phyloP scores from a whole-genome alignment of 1,284 basidiomycete genomes.

The Flammula alnicola region DNA sequence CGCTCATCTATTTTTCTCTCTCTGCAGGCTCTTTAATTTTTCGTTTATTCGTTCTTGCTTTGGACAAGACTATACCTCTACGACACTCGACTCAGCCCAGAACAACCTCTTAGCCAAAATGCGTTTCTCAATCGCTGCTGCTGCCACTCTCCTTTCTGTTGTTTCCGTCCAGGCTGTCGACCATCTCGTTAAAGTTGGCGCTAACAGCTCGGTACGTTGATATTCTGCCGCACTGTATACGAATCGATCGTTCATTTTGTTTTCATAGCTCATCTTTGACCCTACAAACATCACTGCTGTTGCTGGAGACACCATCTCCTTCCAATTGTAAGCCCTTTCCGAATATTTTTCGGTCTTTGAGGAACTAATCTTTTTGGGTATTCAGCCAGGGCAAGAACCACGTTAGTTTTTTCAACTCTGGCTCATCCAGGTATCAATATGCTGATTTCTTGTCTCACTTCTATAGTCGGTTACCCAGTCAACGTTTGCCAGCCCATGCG shows the following conservation, averaged over 20 bases:
- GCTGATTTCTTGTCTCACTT: conserved; percentile 10
- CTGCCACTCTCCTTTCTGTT: conserved; percentile 47
- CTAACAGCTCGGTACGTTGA: conserved; percentile 36
- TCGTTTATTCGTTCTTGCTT: conserved; percentile 19
- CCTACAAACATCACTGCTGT: conserved; percentile 51
- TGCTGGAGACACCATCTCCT: conserved; percentile 56
- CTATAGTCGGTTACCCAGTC: conserved; percentile 45
- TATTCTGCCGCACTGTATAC: conserved; percentile 24
- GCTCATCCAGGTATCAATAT: background rate
- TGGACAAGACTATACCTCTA: conserved; percentile 17
- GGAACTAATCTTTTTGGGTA: background rate
- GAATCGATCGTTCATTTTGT: conserved; percentile 3
- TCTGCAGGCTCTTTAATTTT: conserved; percentile 15
- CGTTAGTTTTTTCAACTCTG: conserved; percentile 29
- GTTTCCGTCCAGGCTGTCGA: conserved; percentile 43
- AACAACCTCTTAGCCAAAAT: conserved; percentile 41
- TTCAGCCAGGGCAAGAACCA: conserved; percentile 43
- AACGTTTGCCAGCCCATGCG: conserved; percentile 40
- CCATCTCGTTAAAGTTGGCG: conserved; percentile 37
- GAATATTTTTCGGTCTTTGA: background rate
- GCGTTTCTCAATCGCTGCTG: conserved; percentile 52
- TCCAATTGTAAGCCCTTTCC: conserved; percentile 39
- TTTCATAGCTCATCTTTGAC: conserved; percentile 44
- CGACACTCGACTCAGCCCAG: background rate
- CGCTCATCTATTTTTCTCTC: conserved; percentile 11